Evolutionary conservation across 2,329 filamentous ascomycete species (phyloP), one percentile per base, ranked within the genome.

Genomic region (Huntiella bhutanensis): DNA sequence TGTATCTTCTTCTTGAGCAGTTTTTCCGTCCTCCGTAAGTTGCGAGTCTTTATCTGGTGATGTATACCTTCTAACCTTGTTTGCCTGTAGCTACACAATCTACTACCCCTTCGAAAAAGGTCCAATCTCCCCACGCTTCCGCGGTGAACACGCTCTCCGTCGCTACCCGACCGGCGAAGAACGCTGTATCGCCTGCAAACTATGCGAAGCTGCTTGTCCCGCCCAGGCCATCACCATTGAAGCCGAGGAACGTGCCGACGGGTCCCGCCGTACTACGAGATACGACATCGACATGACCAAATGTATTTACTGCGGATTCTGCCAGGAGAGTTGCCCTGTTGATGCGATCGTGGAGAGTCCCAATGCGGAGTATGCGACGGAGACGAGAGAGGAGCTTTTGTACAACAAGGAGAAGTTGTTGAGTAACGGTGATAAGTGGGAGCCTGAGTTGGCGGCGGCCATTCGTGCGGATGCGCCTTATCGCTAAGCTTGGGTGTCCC

Each of bases 221-320:
- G 91, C 91, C 48, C 84, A 94, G 67, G 91, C 91, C 59, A 98
- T 98, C 64, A 98, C 91, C 45, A 98, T 98, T 57, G 91, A 98
- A 69, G 91, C 91, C 48, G 91, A 98, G 65, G 91, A 98, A 71
- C 86, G 91, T 60, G 84, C 83, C 59, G 91, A 98, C 58, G 91
- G 91, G 53, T 92, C 84, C 59, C 79, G 91, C 64, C 78, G 91
- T 60, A 98, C 91, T 44, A 95, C 88, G 50, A 79, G 88, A 61
- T 98, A 98, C 68, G 91, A 98, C 63, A 95, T 98, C 60, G 91
- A 98, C 67, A 98, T 98, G 91, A 96, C 91, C 59, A 98, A 98
- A 74, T 98, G 91, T 70, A 98, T 98, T 66, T 98, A 96, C 77
- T 96, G 91, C 64, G 91, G 91, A 44, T 92, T 93, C 69, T 96